Evolutionary conservation across 1,139 yeast species (phyloP).

Genomic region (Candida sp.): DNA sequence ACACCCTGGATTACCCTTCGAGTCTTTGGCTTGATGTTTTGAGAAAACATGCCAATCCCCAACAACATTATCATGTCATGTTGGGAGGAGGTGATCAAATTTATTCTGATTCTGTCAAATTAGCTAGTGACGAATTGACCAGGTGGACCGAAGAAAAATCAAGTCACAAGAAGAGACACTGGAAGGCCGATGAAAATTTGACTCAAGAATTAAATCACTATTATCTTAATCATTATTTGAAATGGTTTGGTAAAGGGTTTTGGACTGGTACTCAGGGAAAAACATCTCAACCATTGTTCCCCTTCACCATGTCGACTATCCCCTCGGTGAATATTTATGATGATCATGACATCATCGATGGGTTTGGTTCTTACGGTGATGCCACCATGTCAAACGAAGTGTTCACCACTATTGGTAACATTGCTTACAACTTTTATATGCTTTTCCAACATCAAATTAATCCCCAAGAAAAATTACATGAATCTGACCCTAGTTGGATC

Average conservation of each 20-base stretch:
- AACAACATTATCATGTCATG: slow-evolving; percentile 82
- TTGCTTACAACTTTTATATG: slow-evolving; percentile 85
- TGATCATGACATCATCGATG: slow-evolving; percentile 94
- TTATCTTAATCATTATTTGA: slow-evolving; percentile 70
- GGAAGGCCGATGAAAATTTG: slow-evolving; percentile 42
- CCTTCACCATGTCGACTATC: slow-evolving; percentile 74
- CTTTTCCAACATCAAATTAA: slow-evolving; percentile 83
- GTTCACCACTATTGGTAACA: slow-evolving; percentile 66
- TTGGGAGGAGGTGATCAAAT: slow-evolving; percentile 97
- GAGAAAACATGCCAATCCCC: slow-evolving; percentile 47
- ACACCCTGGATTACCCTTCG: slow-evolving; percentile 63
- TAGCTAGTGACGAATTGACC: slow-evolving; percentile 49
- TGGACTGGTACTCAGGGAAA: slow-evolving; percentile 71
- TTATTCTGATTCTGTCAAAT: slow-evolving; percentile 79
- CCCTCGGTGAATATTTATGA: slow-evolving; percentile 86
- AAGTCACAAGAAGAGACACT: slow-evolving; percentile 37
- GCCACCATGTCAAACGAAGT: slow-evolving; percentile 68
- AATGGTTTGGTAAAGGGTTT: slow-evolving; percentile 88
- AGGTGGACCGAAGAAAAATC: slow-evolving; percentile 62
- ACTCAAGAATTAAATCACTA: slow-evolving; percentile 54
- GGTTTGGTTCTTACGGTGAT: slow-evolving; percentile 85
- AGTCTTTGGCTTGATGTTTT: slow-evolving; percentile 87
- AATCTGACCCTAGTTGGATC: slow-evolving; percentile 58
- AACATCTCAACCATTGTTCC: slow-evolving; percentile 65
- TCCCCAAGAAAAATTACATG: slow-evolving; percentile 37